These are phyloP conservation scores for Eucalyptus pauciflora DNA, from an alignment of 345 rosid species.

Conservation along the genomic window DNA sequence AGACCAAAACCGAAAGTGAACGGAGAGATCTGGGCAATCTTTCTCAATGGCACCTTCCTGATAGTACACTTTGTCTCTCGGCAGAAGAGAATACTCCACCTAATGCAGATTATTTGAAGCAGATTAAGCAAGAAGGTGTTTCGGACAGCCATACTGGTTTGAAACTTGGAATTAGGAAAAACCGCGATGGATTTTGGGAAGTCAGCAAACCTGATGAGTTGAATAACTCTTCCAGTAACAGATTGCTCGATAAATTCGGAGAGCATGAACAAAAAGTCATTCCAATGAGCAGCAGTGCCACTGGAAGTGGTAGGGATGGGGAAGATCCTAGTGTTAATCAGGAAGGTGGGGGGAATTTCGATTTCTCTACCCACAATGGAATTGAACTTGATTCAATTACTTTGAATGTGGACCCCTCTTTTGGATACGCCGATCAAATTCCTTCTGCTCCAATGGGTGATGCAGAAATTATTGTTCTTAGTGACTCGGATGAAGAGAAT, in stretches of 20 bases:
- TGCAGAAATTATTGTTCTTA: conserved; percentile 73
- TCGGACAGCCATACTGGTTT: conserved; percentile 64
- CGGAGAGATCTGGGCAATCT: conserved; percentile 77
- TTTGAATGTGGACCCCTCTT: conserved; percentile 45
- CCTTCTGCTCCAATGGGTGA: conserved; percentile 35
- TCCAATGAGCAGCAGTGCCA: conserved; percentile 91
- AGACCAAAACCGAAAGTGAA: conserved; percentile 64
- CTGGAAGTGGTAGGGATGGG: conserved; percentile 86
- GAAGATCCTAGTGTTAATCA: conserved; percentile 95
- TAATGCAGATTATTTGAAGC: conserved; percentile 35
- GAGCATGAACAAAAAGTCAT: conserved; percentile 38
- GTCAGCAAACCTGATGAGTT: conserved; percentile 70
- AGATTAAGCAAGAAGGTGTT: conserved; percentile 62
- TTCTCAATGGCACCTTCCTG: conserved; percentile 71
- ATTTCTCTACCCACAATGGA: conserved; percentile 37
- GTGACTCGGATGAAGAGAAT: conserved; percentile 88
- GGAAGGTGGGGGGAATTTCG: conserved; percentile 62
- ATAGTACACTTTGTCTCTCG: conserved; percentile 45
- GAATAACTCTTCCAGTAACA: conserved; percentile 55
- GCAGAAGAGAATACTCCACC: conserved; percentile 23
- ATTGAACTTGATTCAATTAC: conserved; percentile 73
- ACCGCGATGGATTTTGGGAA: conserved; percentile 83
- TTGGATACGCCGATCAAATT: conserved; percentile 37
- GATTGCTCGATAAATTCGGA: conserved; percentile 38
- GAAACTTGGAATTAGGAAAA: conserved; percentile 88